These are phyloP conservation scores for Micractinium sp. DNA, from an alignment of 139 green algal genomes.

Conservation along the genomic window DNA sequence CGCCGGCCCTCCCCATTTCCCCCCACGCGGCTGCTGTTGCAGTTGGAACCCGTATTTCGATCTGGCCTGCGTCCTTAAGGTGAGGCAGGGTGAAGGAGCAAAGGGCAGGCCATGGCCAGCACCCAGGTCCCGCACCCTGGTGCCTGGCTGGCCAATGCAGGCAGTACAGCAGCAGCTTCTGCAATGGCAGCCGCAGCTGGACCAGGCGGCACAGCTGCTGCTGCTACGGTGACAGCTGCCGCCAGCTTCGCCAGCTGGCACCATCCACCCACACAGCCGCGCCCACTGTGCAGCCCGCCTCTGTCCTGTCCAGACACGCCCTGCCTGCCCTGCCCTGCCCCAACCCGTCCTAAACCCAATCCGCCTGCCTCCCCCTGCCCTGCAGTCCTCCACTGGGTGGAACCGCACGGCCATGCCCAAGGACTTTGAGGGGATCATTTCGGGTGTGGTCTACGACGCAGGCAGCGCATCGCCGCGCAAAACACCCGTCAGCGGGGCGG, in stretches of 20 bases:
- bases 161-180: neutral
- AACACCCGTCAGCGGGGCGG: too few species aligned
- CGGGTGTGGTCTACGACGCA: neutral
- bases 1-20: neutral
- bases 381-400: neutral
- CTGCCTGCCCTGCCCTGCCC: too few species aligned
- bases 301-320: neutral
- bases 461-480: neutral
- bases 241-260: too few species aligned
- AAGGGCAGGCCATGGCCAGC: too few species aligned
- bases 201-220: neutral
- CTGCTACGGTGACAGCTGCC: neutral
- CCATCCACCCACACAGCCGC: too few species aligned
- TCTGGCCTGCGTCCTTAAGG: neutral
- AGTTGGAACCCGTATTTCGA: neutral
- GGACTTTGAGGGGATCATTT: neutral
- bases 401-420: neutral
- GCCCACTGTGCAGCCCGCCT: too few species aligned
- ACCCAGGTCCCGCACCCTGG: too few species aligned
- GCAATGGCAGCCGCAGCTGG: neutral
- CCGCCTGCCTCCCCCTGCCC: neutral
- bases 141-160: too few species aligned
- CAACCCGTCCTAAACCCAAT: too few species aligned
- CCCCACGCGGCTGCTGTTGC: neutral
- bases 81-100: neutral